Evolutionary conservation across 1,284 basidiomycete genomes (phyloP).

Genomic region (Austropuccinia psidii): DNA sequence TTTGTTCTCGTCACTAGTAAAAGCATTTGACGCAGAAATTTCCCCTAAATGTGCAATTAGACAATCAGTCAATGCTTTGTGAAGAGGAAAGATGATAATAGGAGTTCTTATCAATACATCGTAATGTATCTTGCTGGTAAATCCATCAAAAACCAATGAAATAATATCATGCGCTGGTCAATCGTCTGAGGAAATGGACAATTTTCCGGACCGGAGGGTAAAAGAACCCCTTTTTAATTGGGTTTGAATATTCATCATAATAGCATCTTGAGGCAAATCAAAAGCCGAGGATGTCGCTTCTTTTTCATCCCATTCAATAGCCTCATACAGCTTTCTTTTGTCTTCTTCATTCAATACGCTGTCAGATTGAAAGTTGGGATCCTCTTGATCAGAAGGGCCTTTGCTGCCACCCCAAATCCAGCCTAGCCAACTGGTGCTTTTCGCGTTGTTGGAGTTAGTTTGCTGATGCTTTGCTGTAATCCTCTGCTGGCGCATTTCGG

Average conservation of each 20-base stretch:
- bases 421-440: slow-evolving; percentile 59
- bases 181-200: background rate
- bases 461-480: slow-evolving; percentile 53
- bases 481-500: slow-evolving; percentile 75
- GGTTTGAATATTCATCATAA: slow-evolving; percentile 69
- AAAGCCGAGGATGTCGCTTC: slow-evolving; percentile 57
- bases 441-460: slow-evolving; percentile 51
- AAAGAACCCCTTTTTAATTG: slow-evolving; percentile 81
- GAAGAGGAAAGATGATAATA: slow-evolving; percentile 78
- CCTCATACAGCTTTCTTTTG: slow-evolving; percentile 82
- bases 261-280: slow-evolving; percentile 69
- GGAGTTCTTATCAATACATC: slow-evolving; percentile 84
- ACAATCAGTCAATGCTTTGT: slow-evolving; percentile 61
- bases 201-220: slow-evolving; percentile 58
- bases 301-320: slow-evolving; percentile 81
- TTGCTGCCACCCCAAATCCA: slow-evolving; percentile 71
- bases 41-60: slow-evolving; percentile 81
- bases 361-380: slow-evolving; percentile 52
- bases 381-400: slow-evolving; percentile 44
- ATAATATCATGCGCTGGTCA: slow-evolving; percentile 59
- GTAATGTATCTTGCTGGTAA: slow-evolving; percentile 75
- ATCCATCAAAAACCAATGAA: slow-evolving; percentile 78
- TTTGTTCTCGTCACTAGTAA: slow-evolving; percentile 54
- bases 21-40: slow-evolving; percentile 73
- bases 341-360: slow-evolving; percentile 82